Evolutionary conservation across 768 basidiomycete genomes (phyloP), one percentile per base, ranked within the genome.

Genomic region (Tremella yokohamensis): DNA sequence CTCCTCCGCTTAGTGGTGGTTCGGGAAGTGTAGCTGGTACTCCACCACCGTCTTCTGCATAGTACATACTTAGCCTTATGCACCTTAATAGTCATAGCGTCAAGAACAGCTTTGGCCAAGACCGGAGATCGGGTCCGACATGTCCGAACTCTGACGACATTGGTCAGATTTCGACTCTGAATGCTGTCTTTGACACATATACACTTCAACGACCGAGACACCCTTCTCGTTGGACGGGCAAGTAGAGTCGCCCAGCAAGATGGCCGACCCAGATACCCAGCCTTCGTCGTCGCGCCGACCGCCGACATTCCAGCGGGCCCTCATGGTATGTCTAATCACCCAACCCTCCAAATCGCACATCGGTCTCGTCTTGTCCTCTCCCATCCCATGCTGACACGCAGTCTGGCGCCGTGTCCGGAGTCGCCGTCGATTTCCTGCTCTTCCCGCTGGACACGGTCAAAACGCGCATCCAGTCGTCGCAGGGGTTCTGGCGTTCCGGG

Each of bases 361-460:
- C 29, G 29, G 29, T 34, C 29, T 4, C 11, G 29, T 34, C 6
- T 11, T 11, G 11, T 34, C 6, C 29, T 34, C 29, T 11, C 11
- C 11, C 29, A 34, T 4, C 29, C 29, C 29, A 34, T 11, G 29
- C 29, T 34, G 29, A 34, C 11, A 11, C 49, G 16, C 38, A 91
- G 88, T 87, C 89, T 42, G 91, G 94, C 22, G 93, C 88, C 19
- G 75, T 86, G n/a, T 90, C 96, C 29, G 94, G 94, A 24, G 87
- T 90, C 8, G 82, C 90, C 1, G 94, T 97, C 16, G 94, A 99
- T 78, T 82, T 97, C 45, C 82, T 96, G 19, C 93, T 99, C 80
- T 99, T 91, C 76, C 94, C 94, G 1, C 85, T 99, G 57, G 94
- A 99, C 79, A 96, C 94, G 0, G 78, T 98, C 74, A 99, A 99